Conservation (phyloP, 1,139 yeast species). For the Lodderomyces metapsilosis region DNA sequence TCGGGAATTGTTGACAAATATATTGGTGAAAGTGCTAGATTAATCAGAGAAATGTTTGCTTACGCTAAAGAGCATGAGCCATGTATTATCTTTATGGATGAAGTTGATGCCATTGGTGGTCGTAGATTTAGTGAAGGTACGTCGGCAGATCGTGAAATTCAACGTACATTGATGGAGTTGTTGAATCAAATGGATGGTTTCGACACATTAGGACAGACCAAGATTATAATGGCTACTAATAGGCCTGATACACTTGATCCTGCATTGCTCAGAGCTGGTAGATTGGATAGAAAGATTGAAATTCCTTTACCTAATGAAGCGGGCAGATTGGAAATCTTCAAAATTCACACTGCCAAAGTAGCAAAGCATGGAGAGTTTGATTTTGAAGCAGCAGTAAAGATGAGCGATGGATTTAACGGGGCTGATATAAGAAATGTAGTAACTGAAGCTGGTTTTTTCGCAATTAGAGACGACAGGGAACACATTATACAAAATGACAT, state of each 20-base stretch:
- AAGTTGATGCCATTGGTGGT: conserved; percentile 98
- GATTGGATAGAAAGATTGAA: conserved; percentile 96
- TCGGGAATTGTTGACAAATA: conserved; percentile 98
- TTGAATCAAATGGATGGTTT: conserved; percentile 99
- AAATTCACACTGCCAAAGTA: conserved; percentile 86
- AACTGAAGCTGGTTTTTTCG: conserved; percentile 99
- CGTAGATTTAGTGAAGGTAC: conserved; percentile 98
- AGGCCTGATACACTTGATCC: conserved; percentile 99
- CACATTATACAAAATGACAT: conserved; percentile 89
- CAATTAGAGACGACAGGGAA: conserved; percentile 96
- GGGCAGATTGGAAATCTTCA: conserved; percentile 91
- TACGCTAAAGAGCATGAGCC: conserved; percentile 99
- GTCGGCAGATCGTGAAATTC: conserved; percentile 98
- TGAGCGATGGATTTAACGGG: conserved; percentile 99
- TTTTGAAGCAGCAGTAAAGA: conserved; percentile 93
- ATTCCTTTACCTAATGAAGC: conserved; percentile 96
- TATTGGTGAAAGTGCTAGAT: conserved; percentile 96
- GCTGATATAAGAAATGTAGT: conserved; percentile 97
- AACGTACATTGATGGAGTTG: conserved; percentile 97
- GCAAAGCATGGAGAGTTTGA: conserved; percentile 94
- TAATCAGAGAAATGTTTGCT: conserved; percentile 97
- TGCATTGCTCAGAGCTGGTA: conserved; percentile 97
- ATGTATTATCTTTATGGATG: conserved; percentile 98
- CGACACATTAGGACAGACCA: conserved; percentile 94
- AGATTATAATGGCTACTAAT: conserved; percentile 98